phyloP scores from a whole-genome alignment of 768 basidiomycete genomes.

The Phylloporus arenicola region DNA sequence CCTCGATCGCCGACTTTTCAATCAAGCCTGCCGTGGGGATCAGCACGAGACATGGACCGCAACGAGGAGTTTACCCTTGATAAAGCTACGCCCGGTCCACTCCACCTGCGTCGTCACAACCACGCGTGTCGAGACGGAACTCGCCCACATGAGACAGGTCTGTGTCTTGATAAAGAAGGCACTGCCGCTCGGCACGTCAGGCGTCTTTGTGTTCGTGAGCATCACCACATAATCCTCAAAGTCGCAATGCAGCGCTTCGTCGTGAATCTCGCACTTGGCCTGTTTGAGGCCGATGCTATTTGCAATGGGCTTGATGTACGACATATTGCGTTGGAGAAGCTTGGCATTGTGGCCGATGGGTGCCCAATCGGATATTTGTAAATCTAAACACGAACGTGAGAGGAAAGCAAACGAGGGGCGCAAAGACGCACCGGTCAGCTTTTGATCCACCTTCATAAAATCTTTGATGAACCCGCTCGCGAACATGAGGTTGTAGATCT shows the following conservation, averaged over 20 bases:
- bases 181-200: constrained; percentile 91
- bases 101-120: constrained; percentile 89
- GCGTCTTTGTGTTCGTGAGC: constrained; percentile 86
- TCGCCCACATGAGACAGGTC: constrained; percentile 95
- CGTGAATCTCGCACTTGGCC: constrained; percentile 92
- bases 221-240: constrained; percentile 79
- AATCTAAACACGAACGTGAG: constrained; percentile 46
- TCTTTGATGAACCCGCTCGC: constrained; percentile 93
- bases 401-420: no score
- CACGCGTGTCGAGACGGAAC: constrained; percentile 66
- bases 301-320: constrained; percentile 91
- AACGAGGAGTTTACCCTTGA: constrained; percentile 60
- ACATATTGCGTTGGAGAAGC: constrained; percentile 82
- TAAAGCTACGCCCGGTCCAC: constrained; percentile 95
- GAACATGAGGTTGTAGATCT: constrained; percentile 94
- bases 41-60: background rate
- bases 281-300: constrained; percentile 89
- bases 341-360: constrained; percentile 58
- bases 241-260: constrained; percentile 76
- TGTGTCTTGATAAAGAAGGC: constrained; percentile 92
- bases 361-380: constrained; percentile 94
- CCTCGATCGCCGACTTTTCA: constrained; percentile 85
- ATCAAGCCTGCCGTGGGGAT: constrained; percentile 68
- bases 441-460: constrained; percentile 87
- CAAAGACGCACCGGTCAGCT: constrained; percentile 63